phyloP scores from a whole-genome alignment of 2,329 filamentous ascomycete genomes.

The Pseudocercospora pini-densiflorae region DNA sequence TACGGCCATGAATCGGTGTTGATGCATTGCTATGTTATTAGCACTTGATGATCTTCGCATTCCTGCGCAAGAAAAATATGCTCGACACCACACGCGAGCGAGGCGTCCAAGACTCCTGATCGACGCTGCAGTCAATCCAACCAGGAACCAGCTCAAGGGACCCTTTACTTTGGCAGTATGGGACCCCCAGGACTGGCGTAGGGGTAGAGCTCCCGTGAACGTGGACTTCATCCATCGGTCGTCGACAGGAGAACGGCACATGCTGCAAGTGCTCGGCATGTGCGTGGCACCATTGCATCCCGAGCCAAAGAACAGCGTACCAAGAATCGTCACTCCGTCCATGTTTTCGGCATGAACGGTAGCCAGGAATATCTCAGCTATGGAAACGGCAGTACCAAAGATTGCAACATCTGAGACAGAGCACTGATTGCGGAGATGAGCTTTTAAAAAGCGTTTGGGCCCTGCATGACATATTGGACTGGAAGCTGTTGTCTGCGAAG shows the following conservation, averaged over 20 bases:
- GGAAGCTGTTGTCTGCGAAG: neutral
- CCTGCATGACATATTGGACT: neutral
- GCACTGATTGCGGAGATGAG: too few relatives aligned
- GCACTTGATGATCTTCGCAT: neutral
- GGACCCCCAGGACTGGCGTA: neutral
- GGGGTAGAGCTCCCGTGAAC: neutral
- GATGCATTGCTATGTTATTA: neutral
- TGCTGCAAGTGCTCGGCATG: neutral
- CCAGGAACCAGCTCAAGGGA: neutral
- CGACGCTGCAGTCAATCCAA: neutral
- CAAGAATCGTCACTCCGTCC: neutral
- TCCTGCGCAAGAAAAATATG: neutral
- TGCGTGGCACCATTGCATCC: neutral
- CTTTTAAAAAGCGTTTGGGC: neutral
- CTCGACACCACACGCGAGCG: neutral
- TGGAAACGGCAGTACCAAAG: too few relatives aligned
- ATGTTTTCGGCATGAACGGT: neutral
- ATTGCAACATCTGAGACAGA: too few relatives aligned
- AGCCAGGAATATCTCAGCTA: neutral
- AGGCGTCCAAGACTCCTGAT: neutral
- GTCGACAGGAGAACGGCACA: neutral
- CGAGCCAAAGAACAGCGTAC: neutral
- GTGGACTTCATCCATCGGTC: neutral
- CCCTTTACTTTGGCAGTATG: neutral
- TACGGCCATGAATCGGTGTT: neutral